Percentiles rank a stretch among this genome's conserved stretches.
phyloP scores from a whole-genome alignment of 192 early-diverging fungal species.

The Gonapodya prolifera region DNA sequence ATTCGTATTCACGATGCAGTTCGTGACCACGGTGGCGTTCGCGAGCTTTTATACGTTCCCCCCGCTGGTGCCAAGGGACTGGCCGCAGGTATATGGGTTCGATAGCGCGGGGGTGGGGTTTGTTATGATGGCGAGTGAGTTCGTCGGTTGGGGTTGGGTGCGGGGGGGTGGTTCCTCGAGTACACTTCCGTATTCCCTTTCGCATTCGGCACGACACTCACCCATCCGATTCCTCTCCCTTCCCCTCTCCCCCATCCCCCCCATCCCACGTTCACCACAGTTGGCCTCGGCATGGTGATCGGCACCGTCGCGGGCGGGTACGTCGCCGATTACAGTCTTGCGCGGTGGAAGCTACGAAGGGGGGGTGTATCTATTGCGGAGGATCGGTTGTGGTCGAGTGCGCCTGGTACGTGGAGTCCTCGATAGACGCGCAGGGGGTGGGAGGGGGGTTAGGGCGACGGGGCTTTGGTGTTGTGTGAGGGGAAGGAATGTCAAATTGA shows the following conservation, averaged over 20 bases:
- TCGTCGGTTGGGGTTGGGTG: no score
- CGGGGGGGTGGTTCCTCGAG: no score
- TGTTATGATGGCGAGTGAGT: neutral
- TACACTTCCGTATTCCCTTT: no score
- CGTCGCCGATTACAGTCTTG: neutral
- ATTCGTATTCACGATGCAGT: neutral
- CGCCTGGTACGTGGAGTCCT: neutral
- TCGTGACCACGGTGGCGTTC: neutral
- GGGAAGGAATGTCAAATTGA: no score
- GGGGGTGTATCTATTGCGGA: neutral
- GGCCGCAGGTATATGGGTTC: neutral
- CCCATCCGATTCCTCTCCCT: no score
- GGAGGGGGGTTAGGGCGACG: no score
- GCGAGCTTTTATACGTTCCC: neutral
- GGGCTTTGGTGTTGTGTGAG: no score
- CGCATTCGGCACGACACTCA: no score
- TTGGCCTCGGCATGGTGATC: neutral
- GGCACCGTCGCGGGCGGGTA: neutral
- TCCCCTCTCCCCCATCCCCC: no score
- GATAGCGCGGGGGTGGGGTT: neutral
- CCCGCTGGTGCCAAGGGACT: neutral
- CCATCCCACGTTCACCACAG: no score
- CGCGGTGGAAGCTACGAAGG: neutral
- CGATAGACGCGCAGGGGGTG: no score
- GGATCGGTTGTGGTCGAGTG: neutral